phyloP scores from a whole-genome alignment of 2,329 filamentous ascomycete species.

The Neopestalotiopsis rosae region DNA sequence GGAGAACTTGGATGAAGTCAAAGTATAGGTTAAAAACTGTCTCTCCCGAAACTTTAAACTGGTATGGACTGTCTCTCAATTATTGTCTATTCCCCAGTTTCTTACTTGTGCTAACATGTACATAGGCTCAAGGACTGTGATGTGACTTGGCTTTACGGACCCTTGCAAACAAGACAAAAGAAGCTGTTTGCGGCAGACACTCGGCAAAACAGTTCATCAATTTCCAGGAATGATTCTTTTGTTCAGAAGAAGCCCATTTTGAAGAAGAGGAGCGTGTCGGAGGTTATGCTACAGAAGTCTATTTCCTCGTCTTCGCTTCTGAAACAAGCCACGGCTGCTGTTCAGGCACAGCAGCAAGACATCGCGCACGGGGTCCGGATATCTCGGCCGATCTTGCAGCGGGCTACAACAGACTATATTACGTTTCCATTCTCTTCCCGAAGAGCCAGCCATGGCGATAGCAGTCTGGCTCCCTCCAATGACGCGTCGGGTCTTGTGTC shows the following conservation, averaged over 20 bases:
- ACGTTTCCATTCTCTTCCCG: slow-evolving; percentile 68
- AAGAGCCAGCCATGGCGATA: slow-evolving; percentile 65
- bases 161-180: slow-evolving; percentile 75
- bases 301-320: slow-evolving; percentile 86
- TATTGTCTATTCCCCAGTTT: slow-evolving; percentile 2
- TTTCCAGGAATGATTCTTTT: slow-evolving; percentile 67
- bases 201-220: slow-evolving; percentile 44
- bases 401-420: slow-evolving; percentile 72
- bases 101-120: slow-evolving; percentile 33
- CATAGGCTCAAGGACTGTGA: slow-evolving; percentile 93
- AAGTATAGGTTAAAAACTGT: slow-evolving; percentile 88
- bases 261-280: slow-evolving; percentile 96
- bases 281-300: slow-evolving; percentile 90
- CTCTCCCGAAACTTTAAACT: slow-evolving; percentile 90
- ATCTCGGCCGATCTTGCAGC: slow-evolving; percentile 61
- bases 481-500: slow-evolving; percentile 73
- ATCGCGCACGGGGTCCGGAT: slow-evolving; percentile 47
- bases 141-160: slow-evolving; percentile 96
- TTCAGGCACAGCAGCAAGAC: slow-evolving; percentile 81
- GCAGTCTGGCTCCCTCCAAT: slow-evolving; percentile 69
- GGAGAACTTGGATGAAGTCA: slow-evolving; percentile 94
- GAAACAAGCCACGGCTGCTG: slow-evolving; percentile 85
- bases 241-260: slow-evolving; percentile 88
- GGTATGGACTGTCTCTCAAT: slow-evolving; percentile 60
- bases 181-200: slow-evolving; percentile 54